phyloP scores from a whole-genome alignment of 2,329 filamentous ascomycete species.

The Hypoxylon sp. region DNA sequence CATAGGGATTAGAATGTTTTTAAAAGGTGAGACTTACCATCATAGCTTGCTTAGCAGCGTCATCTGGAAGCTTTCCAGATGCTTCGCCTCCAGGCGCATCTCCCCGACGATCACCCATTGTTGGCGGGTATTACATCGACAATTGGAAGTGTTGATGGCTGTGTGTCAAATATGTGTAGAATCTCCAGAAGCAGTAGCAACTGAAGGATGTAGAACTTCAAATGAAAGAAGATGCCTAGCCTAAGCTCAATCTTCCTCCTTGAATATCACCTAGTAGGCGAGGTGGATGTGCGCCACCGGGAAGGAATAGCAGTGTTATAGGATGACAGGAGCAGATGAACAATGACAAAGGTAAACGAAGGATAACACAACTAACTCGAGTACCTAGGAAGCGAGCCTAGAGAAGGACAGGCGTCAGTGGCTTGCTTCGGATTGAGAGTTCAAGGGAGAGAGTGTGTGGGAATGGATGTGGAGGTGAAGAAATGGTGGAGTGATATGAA shows the following conservation, averaged over 20 bases:
- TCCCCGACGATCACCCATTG: constrained; percentile 2
- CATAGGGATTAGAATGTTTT: neutral
- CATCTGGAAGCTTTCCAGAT: neutral
- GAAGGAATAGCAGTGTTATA: neutral
- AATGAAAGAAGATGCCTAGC: neutral
- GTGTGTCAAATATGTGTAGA: neutral
- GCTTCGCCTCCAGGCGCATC: neutral
- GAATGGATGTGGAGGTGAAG: neutral
- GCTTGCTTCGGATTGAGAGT: neutral
- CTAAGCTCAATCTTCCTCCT: neutral
- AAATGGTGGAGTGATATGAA: neutral
- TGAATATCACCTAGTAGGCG: neutral
- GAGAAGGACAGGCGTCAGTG: neutral
- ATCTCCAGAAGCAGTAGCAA: neutral
- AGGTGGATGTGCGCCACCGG: neutral
- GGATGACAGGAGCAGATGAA: too few species aligned
- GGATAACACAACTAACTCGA: neutral
- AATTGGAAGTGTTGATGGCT: neutral
- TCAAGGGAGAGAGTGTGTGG: neutral
- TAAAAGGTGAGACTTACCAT: constrained; percentile 29
- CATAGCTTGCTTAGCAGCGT: constrained; percentile 12
- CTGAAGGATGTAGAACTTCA: neutral
- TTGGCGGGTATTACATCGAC: neutral
- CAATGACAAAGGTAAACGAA: neutral
- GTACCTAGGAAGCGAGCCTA: neutral